Evolutionary conservation across 805 yeast genomes (phyloP).

Genomic region (Metschnikowia hibisci): DNA sequence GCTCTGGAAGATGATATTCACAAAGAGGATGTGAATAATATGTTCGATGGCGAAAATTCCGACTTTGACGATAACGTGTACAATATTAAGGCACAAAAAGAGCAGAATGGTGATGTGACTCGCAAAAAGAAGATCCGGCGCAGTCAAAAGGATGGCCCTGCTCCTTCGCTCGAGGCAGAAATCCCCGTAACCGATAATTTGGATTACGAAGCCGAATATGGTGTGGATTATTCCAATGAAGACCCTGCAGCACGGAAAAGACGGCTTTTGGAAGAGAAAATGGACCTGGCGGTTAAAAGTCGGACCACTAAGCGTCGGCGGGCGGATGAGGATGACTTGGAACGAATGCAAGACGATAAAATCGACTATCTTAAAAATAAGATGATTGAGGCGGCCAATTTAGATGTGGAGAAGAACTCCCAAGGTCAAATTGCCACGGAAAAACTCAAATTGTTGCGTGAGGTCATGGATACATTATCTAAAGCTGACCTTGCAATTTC

Average conservation of each 20-base stretch:
- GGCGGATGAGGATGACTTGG: conserved; percentile 89
- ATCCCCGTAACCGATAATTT: conserved; percentile 4
- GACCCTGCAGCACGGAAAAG: conserved; percentile 49
- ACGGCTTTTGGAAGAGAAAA: conserved; percentile 72
- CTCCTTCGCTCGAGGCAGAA: conserved; percentile 8
- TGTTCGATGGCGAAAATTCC: background rate
- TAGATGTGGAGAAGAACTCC: conserved; percentile 59
- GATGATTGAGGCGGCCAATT: conserved; percentile 85
- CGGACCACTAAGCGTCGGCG: conserved; percentile 57
- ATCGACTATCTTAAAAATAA: conserved; percentile 76
- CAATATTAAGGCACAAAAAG: conserved; percentile 17
- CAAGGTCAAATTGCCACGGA: conserved; percentile 68
- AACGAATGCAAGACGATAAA: conserved; percentile 90
- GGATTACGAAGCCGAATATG: conserved; percentile 8
- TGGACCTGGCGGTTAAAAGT: conserved; percentile 72
- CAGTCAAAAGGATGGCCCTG: conserved; percentile 10
- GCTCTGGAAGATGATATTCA: conserved; percentile 5
- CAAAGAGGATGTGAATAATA: background rate
- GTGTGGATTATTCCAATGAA: conserved; percentile 23
- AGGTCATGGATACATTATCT: conserved; percentile 69
- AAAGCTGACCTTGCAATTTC: conserved; percentile 87
- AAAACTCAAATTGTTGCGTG: conserved; percentile 75
- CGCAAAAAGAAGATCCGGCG: conserved; percentile 19
- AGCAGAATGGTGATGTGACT: conserved; percentile 12
- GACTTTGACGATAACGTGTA: conserved; percentile 16